Conservation (phyloP, 371 early-diverging fungal species). For the Circinella minor region DNA sequence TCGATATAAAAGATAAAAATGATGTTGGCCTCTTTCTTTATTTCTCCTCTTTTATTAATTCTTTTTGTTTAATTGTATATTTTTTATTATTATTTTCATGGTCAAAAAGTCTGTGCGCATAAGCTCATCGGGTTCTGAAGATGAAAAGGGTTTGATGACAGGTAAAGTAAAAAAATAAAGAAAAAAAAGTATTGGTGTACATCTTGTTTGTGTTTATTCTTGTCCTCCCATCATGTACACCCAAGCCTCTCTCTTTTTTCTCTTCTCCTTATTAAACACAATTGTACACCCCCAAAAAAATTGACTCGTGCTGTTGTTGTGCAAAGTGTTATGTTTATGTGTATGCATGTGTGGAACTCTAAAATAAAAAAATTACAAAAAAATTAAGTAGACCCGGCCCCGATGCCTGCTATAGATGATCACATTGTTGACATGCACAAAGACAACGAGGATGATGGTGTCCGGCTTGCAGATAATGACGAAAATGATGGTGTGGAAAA, state of each 20-base stretch:
- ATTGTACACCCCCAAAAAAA: too few species aligned
- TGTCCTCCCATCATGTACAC: too few species aligned
- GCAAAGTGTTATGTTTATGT: neutral
- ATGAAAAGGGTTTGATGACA: slow-evolving; percentile 27
- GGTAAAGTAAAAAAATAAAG: slow-evolving; percentile 14
- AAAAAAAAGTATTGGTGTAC: too few species aligned
- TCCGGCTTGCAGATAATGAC: neutral
- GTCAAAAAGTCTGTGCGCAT: slow-evolving; percentile 30
- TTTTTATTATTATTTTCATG: slow-evolving; percentile 6
- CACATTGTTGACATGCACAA: slow-evolving; percentile 25
- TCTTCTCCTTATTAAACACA: too few species aligned
- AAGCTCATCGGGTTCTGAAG: slow-evolving; percentile 11
- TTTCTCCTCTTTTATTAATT: neutral
- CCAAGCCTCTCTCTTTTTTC: neutral
- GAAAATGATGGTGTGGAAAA: too few species aligned
- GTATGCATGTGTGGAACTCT: slow-evolving; percentile 3
- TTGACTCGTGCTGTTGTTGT: neutral
- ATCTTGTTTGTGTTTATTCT: neutral
- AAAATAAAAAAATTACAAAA: neutral
- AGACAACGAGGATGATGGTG: slow-evolving; percentile 11
- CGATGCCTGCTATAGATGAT: slow-evolving; percentile 25
- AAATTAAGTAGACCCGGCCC: slow-evolving; percentile 22
- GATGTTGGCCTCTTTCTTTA: too few species aligned
- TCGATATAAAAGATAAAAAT: neutral
- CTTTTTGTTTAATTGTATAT: neutral